Evolutionary conservation across 495 filamentous ascomycete species (phyloP).

Genomic region (Aspergillus olivimuriae): DNA sequence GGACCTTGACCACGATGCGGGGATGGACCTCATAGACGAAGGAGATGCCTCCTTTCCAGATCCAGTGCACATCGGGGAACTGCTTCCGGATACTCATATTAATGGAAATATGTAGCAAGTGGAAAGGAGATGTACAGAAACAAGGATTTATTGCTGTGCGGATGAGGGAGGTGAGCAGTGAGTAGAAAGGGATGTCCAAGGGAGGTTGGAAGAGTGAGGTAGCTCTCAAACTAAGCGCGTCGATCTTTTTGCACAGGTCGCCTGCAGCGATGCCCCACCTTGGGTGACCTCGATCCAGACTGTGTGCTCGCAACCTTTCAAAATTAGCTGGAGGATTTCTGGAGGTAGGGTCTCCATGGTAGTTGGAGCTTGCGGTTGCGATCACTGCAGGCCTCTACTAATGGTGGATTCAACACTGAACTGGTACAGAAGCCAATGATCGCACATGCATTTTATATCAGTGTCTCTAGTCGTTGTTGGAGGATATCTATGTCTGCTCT

Average conservation of each 20-base stretch:
- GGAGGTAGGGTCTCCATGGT: too few species aligned
- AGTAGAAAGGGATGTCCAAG: not conserved
- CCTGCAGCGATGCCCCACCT: too few species aligned
- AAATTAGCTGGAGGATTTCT: too few species aligned
- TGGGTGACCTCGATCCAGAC: too few species aligned
- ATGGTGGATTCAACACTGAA: not conserved
- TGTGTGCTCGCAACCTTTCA: too few species aligned
- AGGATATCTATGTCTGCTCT: not conserved
- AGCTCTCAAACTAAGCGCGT: too few species aligned
- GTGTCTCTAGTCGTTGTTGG: not conserved
- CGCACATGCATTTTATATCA: not conserved
- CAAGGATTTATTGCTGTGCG: constrained; percentile 1
- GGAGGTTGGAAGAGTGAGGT: too few species aligned
- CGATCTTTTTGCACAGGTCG: too few species aligned
- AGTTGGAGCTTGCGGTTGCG: too few species aligned
- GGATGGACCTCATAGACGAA: constrained; percentile 35
- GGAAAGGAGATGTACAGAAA: too few species aligned
- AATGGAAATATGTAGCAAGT: constrained; percentile 6
- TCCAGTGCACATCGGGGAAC: constrained; percentile 25
- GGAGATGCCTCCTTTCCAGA: constrained; percentile 29
- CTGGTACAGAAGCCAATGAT: not conserved
- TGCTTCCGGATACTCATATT: constrained; percentile 17
- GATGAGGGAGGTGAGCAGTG: not conserved
- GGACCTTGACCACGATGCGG: constrained; percentile 32
- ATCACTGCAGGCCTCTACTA: not conserved